A percentile compares a stretch with the other conserved stretches of the same genome.
Conservation (phyloP, 306 rosid genomes). For the Citrullus amarus region DNA sequence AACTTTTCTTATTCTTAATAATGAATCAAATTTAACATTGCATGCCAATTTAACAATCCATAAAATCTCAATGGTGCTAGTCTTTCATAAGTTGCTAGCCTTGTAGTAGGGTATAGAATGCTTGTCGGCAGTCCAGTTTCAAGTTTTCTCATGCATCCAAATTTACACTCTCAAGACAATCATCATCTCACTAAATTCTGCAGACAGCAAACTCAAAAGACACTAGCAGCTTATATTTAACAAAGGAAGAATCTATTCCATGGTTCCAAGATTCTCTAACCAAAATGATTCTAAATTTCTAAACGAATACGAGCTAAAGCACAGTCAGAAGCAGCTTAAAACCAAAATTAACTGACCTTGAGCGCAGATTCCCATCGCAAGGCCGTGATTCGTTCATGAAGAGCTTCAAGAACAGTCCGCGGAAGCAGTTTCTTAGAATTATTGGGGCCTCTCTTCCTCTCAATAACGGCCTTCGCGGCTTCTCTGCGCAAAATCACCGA, state of each 20-base stretch:
- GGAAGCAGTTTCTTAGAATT: conserved; percentile 82
- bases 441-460: conserved; percentile 57
- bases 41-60: neutral
- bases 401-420: conserved; percentile 73
- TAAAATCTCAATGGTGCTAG: neutral
- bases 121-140: neutral
- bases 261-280: neutral
- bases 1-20: neutral
- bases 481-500: conserved; percentile 74
- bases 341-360: conserved; percentile 34
- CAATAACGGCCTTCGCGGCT: conserved; percentile 72
- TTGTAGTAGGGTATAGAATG: neutral
- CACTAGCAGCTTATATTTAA: neutral
- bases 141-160: neutral
- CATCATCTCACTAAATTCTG: neutral
- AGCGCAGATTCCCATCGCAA: conserved; percentile 91
- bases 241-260: neutral
- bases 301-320: neutral
- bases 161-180: neutral
- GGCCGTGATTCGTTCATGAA: conserved; percentile 64
- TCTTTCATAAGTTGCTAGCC: neutral
- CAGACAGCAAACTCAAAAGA: neutral
- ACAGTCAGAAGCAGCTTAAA: neutral
- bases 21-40: neutral
- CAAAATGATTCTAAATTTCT: neutral